Percentiles rank a stretch among this genome's conserved stretches.
Conservation (phyloP, 208 protist genomes). For the Trypanosoma conorhini region DNA sequence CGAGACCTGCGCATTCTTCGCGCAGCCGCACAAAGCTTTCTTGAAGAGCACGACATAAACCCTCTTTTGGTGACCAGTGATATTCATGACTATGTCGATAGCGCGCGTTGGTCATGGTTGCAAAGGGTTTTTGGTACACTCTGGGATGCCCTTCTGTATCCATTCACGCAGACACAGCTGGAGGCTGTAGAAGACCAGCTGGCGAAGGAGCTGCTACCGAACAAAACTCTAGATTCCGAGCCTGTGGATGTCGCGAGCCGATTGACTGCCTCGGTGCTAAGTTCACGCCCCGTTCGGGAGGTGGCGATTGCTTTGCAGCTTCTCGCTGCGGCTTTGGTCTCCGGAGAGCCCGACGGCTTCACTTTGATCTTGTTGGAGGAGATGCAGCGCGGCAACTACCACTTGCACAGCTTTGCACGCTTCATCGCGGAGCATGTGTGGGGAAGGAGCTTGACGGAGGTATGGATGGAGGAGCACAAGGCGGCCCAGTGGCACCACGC, state of each 20-base stretch:
- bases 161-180: slow-evolving; percentile 55
- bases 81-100: slow-evolving; percentile 49
- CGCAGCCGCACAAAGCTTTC: slow-evolving; percentile 27
- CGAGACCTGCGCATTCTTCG: slow-evolving; percentile 40
- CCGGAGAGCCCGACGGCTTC: slow-evolving; percentile 70
- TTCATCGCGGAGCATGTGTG: slow-evolving; percentile 55
- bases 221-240: not conserved
- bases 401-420: slow-evolving; percentile 35
- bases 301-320: slow-evolving; percentile 55
- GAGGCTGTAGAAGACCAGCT: slow-evolving; percentile 50
- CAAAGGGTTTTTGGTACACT: slow-evolving; percentile 26
- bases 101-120: slow-evolving; percentile 35
- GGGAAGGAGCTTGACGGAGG: slow-evolving; percentile 21
- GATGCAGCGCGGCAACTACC: slow-evolving; percentile 39
- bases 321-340: slow-evolving; percentile 46
- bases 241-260: slow-evolving; percentile 26
- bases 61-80: slow-evolving; percentile 76
- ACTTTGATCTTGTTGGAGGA: slow-evolving; percentile 67
- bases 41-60: slow-evolving; percentile 49
- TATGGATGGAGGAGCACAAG: slow-evolving; percentile 71
- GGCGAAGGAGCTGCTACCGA: slow-evolving; percentile 37
- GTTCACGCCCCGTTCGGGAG: slow-evolving; percentile 36
- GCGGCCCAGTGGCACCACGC: slow-evolving; percentile 72
- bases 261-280: slow-evolving; percentile 40
- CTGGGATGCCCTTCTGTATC: slow-evolving; percentile 47